Base-by-base conservation (phyloP, 2,329 filamentous ascomycete species). In the Fusarium sp. region DNA sequence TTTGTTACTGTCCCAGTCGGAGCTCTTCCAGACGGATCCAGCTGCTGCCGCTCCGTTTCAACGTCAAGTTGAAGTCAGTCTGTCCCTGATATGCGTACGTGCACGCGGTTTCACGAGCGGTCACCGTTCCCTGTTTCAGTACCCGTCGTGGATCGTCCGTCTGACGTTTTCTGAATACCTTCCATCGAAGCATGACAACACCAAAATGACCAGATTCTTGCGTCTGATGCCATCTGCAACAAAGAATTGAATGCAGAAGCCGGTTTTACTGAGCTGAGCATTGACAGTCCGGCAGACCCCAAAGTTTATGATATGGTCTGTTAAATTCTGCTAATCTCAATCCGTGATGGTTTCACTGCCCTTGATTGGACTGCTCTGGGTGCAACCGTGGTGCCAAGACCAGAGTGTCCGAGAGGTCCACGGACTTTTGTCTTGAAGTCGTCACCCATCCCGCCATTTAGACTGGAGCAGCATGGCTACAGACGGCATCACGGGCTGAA, bases 271-370 rank as follows among this genome's bases (percentile, higher is more conserved):
- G 27, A 59, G 42, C 42, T 47, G 42, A 63, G 61, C 61, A 65
- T 61, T 58, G 50, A 45, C 70, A 70, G 25, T 35, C 31, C 14
- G 31, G 27, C 65, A 70, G 33, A 56, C 20, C 47, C 54, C 29
- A 74, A 52, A 52, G 33, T 63, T 50, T 36, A 52, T 33, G 27
- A 45, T 62, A 63, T 56, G 64, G 18, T 59, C 66, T 52, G 61
- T 38, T 63, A 38, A 40, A 63, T 54, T 14, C 22, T 60, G 36
- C n/a, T n/a, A 56, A 72, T 75, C 72, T 75, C 72, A 69, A 74
- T 75, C 50, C 47, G 40, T 40, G 56, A 59, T 33, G 42, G 50
- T 47, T 57, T 67, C 59, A 63, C 59, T 25, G 38, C 47, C 38
- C 60, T 50, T 63, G 45, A 69, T 63, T 45, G 68, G 68, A 45